A percentile compares a stretch with the other conserved stretches of the same genome.
These are phyloP conservation scores for Podaxis rugospora DNA, from an alignment of 768 basidiomycete species.

Conservation along the genomic window DNA sequence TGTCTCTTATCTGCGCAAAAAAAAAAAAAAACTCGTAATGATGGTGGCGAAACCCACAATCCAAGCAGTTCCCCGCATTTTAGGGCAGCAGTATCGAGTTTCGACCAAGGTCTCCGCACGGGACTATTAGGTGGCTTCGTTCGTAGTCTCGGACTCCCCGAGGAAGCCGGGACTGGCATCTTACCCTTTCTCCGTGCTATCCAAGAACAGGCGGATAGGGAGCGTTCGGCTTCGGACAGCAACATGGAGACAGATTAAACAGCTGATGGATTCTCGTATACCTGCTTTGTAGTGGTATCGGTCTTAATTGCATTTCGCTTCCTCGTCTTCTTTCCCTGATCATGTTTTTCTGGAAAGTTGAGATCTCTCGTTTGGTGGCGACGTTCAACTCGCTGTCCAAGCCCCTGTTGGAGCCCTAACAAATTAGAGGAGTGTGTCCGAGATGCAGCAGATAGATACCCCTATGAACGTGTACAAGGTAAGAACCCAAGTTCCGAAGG, in stretches of 20 bases:
- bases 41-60: neutral
- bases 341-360: neutral
- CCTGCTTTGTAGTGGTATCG: conserved; percentile 9
- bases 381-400: neutral
- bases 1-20: too few species aligned
- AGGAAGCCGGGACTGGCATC: conserved; percentile 77
- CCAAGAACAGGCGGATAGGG: conserved; percentile 65
- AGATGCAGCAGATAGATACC: neutral
- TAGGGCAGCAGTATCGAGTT: conserved; percentile 68
- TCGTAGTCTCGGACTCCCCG: conserved; percentile 74
- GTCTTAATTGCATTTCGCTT: neutral
- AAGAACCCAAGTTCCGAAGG: neutral
- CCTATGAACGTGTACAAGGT: neutral
- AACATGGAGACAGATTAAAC: conserved; percentile 77
- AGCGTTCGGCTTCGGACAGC: conserved; percentile 32
- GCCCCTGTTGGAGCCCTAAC: neutral
- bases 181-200: conserved; percentile 79
- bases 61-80: conserved; percentile 68
- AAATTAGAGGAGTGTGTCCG: neutral
- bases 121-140: conserved; percentile 77
- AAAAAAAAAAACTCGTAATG: neutral
- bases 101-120: conserved; percentile 82
- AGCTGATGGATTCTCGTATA: neutral
- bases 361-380: neutral
- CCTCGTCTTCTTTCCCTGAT: neutral